A percentile compares a stretch with the other conserved stretches of the same genome.
Conservation (phyloP, 371 early-diverging fungal species). For the Coemansia sp. region DNA sequence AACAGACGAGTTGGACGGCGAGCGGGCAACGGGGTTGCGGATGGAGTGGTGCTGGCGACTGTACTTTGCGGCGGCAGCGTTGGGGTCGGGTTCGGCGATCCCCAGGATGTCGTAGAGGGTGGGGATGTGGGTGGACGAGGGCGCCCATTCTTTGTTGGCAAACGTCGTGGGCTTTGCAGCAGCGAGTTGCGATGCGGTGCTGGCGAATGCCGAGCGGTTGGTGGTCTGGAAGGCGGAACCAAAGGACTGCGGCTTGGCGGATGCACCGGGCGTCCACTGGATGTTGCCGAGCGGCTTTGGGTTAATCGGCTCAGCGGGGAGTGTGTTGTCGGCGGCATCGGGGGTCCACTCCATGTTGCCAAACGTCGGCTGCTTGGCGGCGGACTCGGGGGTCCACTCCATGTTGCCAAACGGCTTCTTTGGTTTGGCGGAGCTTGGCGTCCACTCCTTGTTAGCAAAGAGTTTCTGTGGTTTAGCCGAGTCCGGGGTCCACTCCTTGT, state of each 20-base stretch:
- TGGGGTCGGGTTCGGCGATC: slow-evolving; percentile 17
- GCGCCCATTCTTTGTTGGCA: slow-evolving; percentile 1
- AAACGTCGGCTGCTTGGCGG: not conserved
- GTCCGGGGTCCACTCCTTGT: not conserved
- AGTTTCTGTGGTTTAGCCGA: not conserved
- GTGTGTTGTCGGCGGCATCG: not conserved
- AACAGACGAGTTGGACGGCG: slow-evolving; percentile 14
- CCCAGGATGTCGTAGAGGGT: slow-evolving; percentile 43
- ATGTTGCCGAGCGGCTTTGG: not conserved
- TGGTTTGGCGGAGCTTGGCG: not conserved
- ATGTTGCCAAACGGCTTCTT: not conserved
- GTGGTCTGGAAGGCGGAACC: too few species aligned
- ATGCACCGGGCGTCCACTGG: not conserved
- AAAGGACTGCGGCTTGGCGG: not conserved
- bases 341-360: slow-evolving; percentile 1
- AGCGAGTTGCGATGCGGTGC: too few species aligned
- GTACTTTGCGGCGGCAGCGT: not conserved
- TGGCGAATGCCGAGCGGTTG: not conserved
- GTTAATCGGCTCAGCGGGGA: too few species aligned
- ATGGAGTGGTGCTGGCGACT: not conserved
- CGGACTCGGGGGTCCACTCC: not conserved
- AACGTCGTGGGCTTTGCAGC: not conserved
- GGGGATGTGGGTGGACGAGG: not conserved
- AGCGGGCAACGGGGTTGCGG: not conserved
- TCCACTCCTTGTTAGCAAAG: not conserved